Conservation (phyloP, 495 filamentous ascomycete species). For the Aspergillus funiculosus region DNA sequence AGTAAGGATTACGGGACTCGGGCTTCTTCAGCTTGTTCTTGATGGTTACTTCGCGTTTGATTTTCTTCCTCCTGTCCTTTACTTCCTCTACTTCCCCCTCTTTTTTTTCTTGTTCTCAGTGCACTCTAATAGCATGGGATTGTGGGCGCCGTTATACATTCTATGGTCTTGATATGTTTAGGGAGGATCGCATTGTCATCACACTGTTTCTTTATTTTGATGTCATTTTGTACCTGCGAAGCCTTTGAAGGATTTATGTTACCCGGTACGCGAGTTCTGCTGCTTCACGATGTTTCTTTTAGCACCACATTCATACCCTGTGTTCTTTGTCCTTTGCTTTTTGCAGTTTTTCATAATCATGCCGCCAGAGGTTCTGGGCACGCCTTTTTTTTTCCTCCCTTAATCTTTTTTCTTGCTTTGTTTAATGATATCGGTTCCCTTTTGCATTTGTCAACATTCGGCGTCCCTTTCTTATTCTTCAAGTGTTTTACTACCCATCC, state of each 20-base stretch:
- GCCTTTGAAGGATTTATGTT: conserved; percentile 27
- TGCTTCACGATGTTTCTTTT: conserved; percentile 13
- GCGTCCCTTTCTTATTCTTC: conserved; percentile 9
- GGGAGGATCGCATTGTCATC: conserved; percentile 27
- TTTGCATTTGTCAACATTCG: conserved; percentile 4
- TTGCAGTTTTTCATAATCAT: conserved; percentile 1
- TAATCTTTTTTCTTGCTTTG: conserved; percentile 11
- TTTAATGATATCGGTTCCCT: conserved; percentile 13
- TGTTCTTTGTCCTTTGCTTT: conserved; percentile 9
- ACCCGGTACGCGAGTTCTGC: conserved; percentile 6
- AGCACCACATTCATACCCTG: conserved; percentile 19
- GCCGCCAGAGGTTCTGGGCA: neutral
- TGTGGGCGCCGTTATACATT: conserved; percentile 35
- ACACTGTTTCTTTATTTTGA: conserved; percentile 31
- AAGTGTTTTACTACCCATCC: conserved; percentile 4
- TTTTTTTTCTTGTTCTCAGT: conserved; percentile 15
- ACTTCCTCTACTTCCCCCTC: conserved; percentile 12
- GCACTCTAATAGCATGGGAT: conserved; percentile 31
- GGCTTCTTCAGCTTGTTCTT: conserved; percentile 24
- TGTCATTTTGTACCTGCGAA: conserved; percentile 21
- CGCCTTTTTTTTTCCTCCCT: too few species aligned
- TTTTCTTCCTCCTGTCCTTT: conserved; percentile 12
- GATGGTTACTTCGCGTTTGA: conserved; percentile 16
- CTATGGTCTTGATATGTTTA: conserved; percentile 26
- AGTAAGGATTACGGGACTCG: conserved; percentile 38